Base-by-base conservation (phyloP, 352 stramenopile genomes). In the Globisporangium paddicum region DNA sequence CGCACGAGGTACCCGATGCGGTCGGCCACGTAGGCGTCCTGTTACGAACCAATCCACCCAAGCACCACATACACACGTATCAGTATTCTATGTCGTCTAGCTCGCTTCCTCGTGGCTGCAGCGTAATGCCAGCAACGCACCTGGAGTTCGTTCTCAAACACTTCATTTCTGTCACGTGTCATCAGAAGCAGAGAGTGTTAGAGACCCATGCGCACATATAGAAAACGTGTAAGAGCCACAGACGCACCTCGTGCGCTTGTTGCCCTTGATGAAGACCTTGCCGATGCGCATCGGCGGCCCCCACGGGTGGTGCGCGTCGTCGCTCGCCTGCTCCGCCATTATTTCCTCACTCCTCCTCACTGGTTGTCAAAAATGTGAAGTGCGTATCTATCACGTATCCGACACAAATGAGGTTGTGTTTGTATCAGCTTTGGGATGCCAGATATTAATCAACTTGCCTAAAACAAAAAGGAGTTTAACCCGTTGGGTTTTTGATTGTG, bases 71-170 rank as follows among this genome's bases (percentile, higher is more conserved):
- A 19, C 11, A 28, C 26, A 48, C 16, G 50, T 7, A 0, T 16
- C n/a, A n/a, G n/a, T n/a, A n/a, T n/a, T n/a, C n/a, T n/a, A n/a
- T n/a, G n/a, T n/a, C n/a, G n/a, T n/a, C n/a, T n/a, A n/a, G n/a
- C n/a, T n/a, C n/a, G n/a, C n/a, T n/a, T n/a, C n/a, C n/a, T n/a
- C n/a, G n/a, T n/a, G n/a, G n/a, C n/a, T n/a, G 11, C 18, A 25
- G 8, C 25, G 5, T 28, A 41, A 26, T 8, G 9, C 18, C 25
- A 26, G 8, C 8, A 50, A 45, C 51, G 41, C 35, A 88, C 81
- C 75, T 95, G 84, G 0, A 95, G 73, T 52, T 95, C 84, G 45
- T 90, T 87, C 55, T 95, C 86, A 65, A 95, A 94, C 59, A 95
- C 79, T 49, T 91, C 66, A 11, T 84, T 72, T 55, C 86, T 95